These are phyloP conservation scores for Hymenoscyphus infarciens DNA, from an alignment of 2,329 filamentous ascomycete species.

Conservation along the genomic window DNA sequence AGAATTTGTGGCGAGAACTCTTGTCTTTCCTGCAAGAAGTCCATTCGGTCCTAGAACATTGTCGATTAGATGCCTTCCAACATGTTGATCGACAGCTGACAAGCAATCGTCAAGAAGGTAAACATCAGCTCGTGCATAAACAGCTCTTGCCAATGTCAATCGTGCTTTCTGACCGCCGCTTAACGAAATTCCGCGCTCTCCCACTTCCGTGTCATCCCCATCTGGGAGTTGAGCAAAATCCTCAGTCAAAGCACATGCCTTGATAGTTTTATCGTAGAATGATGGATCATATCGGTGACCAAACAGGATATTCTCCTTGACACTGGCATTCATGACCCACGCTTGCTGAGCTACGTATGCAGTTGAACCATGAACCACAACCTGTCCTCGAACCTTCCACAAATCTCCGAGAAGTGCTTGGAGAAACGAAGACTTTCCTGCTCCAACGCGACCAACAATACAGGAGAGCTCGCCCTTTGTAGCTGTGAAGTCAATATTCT, in stretches of 20 bases:
- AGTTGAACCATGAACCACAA: constrained; percentile 74
- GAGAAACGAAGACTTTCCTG: constrained; percentile 90
- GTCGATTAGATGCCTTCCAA: constrained; percentile 91
- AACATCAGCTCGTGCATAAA: constrained; percentile 94
- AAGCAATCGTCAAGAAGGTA: constrained; percentile 93
- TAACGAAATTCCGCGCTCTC: constrained; percentile 92
- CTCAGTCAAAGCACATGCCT: constrained; percentile 84
- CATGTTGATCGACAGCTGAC: constrained; percentile 97
- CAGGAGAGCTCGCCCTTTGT: constrained; percentile 92
- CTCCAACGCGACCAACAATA: constrained; percentile 88
- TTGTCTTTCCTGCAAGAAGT: constrained; percentile 78
- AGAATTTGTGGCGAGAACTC: constrained; percentile 90
- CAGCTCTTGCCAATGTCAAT: constrained; percentile 84
- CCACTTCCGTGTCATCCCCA: constrained; percentile 93
- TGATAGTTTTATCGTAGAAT: constrained; percentile 91
- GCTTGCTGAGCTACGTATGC: constrained; percentile 91
- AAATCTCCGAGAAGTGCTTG: constrained; percentile 86
- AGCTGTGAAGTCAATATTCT: constrained; percentile 82
- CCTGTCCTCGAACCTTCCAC: constrained; percentile 82
- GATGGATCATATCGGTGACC: constrained; percentile 89
- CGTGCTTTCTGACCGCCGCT: constrained; percentile 96
- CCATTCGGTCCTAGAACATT: constrained; percentile 86
- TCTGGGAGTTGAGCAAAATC: constrained; percentile 92
- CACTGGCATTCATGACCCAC: constrained; percentile 98
- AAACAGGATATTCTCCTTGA: constrained; percentile 96